Conservation (phyloP, 768 basidiomycete genomes). For the Daedaleopsis sinensis region DNA sequence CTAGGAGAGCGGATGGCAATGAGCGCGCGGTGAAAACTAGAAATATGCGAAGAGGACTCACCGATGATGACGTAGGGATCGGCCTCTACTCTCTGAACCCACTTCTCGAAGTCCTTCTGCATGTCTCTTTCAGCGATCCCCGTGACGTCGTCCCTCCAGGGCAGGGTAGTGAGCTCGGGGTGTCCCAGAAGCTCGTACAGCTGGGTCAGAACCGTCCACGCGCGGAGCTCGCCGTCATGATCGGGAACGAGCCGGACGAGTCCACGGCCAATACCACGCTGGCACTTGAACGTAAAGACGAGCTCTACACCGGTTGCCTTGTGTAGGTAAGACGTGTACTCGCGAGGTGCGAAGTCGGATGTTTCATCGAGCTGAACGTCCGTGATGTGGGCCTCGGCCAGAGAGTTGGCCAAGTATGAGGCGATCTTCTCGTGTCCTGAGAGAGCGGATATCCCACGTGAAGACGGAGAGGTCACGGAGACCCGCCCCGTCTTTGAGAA, state of each 20-base stretch:
- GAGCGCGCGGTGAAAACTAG: neutral
- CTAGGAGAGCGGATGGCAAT: slow-evolving; percentile 22
- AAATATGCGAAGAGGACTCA: slow-evolving; percentile 21
- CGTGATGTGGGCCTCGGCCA: slow-evolving; percentile 14
- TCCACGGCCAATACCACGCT: slow-evolving; percentile 36
- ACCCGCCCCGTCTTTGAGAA: slow-evolving; percentile 23
- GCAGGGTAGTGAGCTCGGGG: slow-evolving; percentile 28
- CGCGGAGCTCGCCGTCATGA: slow-evolving; percentile 36
- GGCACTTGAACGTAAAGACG: slow-evolving; percentile 40
- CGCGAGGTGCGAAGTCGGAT: slow-evolving; percentile 10
- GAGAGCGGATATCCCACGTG: slow-evolving; percentile 29
- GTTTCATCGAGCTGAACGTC: slow-evolving; percentile 22
- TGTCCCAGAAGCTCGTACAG: slow-evolving; percentile 36
- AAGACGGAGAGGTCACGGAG: slow-evolving; percentile 28
- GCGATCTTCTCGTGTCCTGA: slow-evolving; percentile 23
- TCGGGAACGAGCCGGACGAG: slow-evolving; percentile 35
- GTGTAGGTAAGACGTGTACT: neutral
- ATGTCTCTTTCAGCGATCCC: slow-evolving; percentile 30
- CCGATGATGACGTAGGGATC: slow-evolving; percentile 44
- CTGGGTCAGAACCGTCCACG: slow-evolving; percentile 26
- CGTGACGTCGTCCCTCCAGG: slow-evolving; percentile 7
- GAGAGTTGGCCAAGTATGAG: slow-evolving; percentile 10
- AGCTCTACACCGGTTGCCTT: slow-evolving; percentile 19
- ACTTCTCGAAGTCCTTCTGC: slow-evolving; percentile 26
- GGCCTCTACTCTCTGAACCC: slow-evolving; percentile 39